Evolutionary conservation across 257 asterid genomes (phyloP).

Genomic region (Solanum lycopersicoides): DNA sequence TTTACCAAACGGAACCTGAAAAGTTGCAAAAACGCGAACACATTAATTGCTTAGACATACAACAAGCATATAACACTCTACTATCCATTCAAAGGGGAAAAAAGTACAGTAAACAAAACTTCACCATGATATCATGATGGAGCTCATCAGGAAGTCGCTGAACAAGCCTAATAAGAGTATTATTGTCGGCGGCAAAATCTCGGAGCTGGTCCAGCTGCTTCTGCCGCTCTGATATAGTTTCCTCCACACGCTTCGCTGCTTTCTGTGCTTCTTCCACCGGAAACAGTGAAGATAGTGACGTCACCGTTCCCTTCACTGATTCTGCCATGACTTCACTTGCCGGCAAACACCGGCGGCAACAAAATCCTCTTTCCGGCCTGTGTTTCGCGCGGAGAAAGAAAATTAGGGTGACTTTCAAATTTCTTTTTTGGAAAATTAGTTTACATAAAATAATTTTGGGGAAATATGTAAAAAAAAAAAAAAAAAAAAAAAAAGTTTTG

Average conservation of each 20-base stretch:
- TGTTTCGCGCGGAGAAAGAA: not conserved
- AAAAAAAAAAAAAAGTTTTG: too few relatives aligned
- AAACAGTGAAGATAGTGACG: constrained; percentile 46
- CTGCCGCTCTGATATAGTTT: constrained; percentile 41
- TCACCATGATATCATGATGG: constrained; percentile 72
- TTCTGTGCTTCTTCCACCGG: constrained; percentile 61
- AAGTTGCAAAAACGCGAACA: not conserved
- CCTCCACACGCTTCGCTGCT: constrained; percentile 64
- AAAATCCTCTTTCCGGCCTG: not conserved
- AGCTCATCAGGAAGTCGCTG: constrained; percentile 73
- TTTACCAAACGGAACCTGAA: constrained; percentile 82
- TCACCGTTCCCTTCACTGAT: constrained; percentile 49
- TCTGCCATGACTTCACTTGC: not conserved
- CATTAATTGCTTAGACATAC: not conserved
- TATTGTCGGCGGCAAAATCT: constrained; percentile 50
- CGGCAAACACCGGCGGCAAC: not conserved
- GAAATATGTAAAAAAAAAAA: not conserved
- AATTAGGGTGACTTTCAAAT: not conserved
- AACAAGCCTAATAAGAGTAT: constrained; percentile 56
- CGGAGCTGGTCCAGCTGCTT: constrained; percentile 42
- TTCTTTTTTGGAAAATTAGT: not conserved
- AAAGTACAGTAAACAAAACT: not conserved
- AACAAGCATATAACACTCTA: not conserved
- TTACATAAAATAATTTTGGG: not conserved
- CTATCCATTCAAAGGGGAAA: not conserved